A percentile compares a stretch with the other conserved stretches of the same genome.
phyloP scores from a whole-genome alignment of 1,284 basidiomycete species.

The Peniophora sp. region DNA sequence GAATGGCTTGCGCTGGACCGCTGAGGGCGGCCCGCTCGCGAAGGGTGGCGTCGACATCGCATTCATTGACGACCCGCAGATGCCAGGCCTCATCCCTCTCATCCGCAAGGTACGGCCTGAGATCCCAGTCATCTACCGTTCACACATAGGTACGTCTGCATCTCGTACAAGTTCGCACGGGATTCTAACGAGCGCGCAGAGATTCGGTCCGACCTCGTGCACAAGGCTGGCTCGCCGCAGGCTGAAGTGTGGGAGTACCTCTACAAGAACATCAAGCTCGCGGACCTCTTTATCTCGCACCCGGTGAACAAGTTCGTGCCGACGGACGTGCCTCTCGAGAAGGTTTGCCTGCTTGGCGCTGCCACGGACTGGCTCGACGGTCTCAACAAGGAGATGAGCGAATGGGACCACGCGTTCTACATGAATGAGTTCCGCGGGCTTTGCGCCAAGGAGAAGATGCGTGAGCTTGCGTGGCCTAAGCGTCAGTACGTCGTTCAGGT shows the following conservation, averaged over 20 bases:
- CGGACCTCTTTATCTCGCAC: constrained; percentile 84
- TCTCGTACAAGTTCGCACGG: no score
- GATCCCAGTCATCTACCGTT: constrained; percentile 81
- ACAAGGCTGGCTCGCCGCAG: constrained; percentile 70
- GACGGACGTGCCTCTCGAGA: constrained; percentile 67
- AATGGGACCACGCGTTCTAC: constrained; percentile 74
- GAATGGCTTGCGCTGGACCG: constrained; percentile 74
- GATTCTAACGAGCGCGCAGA: constrained; percentile 27
- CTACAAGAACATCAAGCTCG: constrained; percentile 80
- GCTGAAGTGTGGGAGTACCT: constrained; percentile 86
- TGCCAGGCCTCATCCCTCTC: constrained; percentile 82
- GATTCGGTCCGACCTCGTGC: constrained; percentile 74
- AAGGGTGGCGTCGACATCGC: constrained; percentile 75
- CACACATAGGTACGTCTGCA: constrained; percentile 48
- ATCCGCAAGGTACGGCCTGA: constrained; percentile 76
- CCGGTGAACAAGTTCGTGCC: constrained; percentile 90
- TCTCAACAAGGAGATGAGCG: constrained; percentile 72
- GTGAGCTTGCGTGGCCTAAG: constrained; percentile 68
- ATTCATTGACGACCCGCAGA: constrained; percentile 82
- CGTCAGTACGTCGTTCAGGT: constrained; percentile 81
- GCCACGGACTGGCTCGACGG: constrained; percentile 85
- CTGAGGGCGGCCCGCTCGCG: constrained; percentile 72
- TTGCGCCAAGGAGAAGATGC: constrained; percentile 71
- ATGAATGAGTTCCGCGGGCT: constrained; percentile 76
- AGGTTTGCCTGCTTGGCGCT: constrained; percentile 64